Evolutionary conservation across 2,329 filamentous ascomycete genomes (phyloP).

Genomic region (Neodidymelliopsis sp.): DNA sequence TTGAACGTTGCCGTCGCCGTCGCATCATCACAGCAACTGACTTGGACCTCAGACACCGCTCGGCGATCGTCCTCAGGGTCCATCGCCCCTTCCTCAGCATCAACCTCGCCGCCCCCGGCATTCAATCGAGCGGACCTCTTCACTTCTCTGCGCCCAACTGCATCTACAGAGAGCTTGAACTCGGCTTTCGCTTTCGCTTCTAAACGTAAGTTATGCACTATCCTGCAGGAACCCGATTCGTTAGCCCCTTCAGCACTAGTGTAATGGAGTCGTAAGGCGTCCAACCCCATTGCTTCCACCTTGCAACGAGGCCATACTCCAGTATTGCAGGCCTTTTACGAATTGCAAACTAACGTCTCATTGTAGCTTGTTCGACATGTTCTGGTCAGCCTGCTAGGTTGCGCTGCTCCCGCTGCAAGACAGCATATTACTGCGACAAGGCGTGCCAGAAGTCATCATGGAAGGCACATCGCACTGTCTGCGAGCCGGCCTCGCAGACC

Average conservation of each 20-base stretch:
- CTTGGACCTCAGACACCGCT: slow-evolving; percentile 21
- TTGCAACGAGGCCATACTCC: neutral
- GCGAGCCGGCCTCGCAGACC: slow-evolving; percentile 41
- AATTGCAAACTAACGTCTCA: slow-evolving; percentile 1
- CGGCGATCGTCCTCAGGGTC: slow-evolving; percentile 34
- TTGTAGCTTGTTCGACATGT: slow-evolving; percentile 36
- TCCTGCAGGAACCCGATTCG: slow-evolving; percentile 37
- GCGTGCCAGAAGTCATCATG: slow-evolving; percentile 62
- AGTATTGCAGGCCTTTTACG: neutral
- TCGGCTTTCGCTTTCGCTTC: slow-evolving; percentile 28
- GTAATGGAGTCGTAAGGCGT: slow-evolving; percentile 14
- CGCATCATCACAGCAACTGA: slow-evolving; percentile 15
- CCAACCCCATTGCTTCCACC: slow-evolving; percentile 10
- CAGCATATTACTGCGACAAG: slow-evolving; percentile 59
- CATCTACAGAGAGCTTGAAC: slow-evolving; percentile 35
- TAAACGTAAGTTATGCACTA: slow-evolving; percentile 38
- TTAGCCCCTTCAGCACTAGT: slow-evolving; percentile 25
- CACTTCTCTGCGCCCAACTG: slow-evolving; percentile 32
- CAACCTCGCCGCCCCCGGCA: slow-evolving; percentile 28
- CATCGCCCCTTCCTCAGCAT: slow-evolving; percentile 25
- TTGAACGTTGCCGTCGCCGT: neutral
- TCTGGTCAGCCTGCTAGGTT: slow-evolving; percentile 31
- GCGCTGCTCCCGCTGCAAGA: slow-evolving; percentile 59
- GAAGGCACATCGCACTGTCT: slow-evolving; percentile 59
- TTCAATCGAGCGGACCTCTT: slow-evolving; percentile 37